Evolutionary conservation across 148 eudicot species (phyloP).

Genomic region (Camellia lanceoleosa): DNA sequence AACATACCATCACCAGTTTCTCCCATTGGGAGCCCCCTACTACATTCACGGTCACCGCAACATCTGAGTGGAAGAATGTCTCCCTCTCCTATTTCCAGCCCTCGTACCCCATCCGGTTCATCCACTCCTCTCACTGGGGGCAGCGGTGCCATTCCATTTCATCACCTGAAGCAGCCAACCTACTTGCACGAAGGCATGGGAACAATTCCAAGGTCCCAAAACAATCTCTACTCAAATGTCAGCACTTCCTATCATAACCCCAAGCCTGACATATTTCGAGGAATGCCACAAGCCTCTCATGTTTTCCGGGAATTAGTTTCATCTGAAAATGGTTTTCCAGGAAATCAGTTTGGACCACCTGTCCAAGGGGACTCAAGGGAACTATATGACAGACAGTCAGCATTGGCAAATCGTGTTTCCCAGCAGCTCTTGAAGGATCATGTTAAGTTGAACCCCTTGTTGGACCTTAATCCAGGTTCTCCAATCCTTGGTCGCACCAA

Average conservation of each 20-base stretch:
- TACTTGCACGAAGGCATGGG: conserved; percentile 25
- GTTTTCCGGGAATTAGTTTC: conserved; percentile 23
- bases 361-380: conserved; percentile 14
- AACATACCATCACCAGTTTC: conserved; percentile 61
- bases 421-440: conserved; percentile 44
- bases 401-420: conserved; percentile 42
- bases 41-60: conserved; percentile 42
- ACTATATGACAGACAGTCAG: conserved; percentile 30
- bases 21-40: conserved; percentile 48
- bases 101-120: conserved; percentile 45
- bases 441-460: conserved; percentile 20
- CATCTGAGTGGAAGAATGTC: conserved; percentile 24
- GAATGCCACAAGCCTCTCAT: conserved; percentile 32
- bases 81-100: conserved; percentile 39
- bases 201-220: conserved; percentile 19
- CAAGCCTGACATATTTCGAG: conserved; percentile 37
- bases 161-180: conserved; percentile 16
- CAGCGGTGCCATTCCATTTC: conserved; percentile 28
- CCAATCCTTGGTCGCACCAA: conserved; percentile 8
- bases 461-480: conserved; percentile 22
- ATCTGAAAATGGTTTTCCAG: conserved; percentile 25
- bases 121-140: conserved; percentile 46
- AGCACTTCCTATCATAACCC: conserved; percentile 22
- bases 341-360: conserved; percentile 26
- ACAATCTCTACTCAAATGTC: conserved; percentile 13